phyloP scores from a whole-genome alignment of 495 filamentous ascomycete genomes.

The Podospora conica region DNA sequence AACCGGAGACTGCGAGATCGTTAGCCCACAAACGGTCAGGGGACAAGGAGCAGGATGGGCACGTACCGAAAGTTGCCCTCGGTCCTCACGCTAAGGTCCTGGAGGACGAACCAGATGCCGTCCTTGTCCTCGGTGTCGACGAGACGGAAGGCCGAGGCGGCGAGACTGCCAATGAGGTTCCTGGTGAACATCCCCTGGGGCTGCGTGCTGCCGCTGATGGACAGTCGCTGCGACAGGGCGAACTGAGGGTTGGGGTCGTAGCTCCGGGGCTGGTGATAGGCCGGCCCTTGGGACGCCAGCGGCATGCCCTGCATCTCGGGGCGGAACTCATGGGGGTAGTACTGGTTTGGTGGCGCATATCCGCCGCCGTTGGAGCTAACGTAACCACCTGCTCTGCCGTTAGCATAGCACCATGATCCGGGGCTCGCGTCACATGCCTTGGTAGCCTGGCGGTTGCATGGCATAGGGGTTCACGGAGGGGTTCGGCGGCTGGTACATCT shows the following conservation, averaged over 20 bases:
- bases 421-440: slow-evolving; percentile 9
- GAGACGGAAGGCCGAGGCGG: slow-evolving; percentile 83
- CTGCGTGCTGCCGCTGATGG: slow-evolving; percentile 31
- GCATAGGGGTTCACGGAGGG: slow-evolving; percentile 21
- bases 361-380: slow-evolving; percentile 20
- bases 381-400: slow-evolving; percentile 12
- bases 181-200: slow-evolving; percentile 90
- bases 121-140: slow-evolving; percentile 76
- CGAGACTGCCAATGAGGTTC: slow-evolving; percentile 90
- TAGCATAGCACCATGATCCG: background rate
- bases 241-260: slow-evolving; percentile 19
- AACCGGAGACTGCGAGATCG: slow-evolving; percentile 37
- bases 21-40: background rate
- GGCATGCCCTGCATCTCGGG: slow-evolving; percentile 17
- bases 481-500: slow-evolving; percentile 19
- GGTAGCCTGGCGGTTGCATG: slow-evolving; percentile 17
- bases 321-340: slow-evolving; percentile 23
- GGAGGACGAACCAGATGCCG: slow-evolving; percentile 95
- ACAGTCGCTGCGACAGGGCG: slow-evolving; percentile 29
- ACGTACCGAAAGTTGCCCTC: slow-evolving; percentile 84
- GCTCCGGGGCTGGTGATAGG: slow-evolving; percentile 21
- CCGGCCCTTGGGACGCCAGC: slow-evolving; percentile 13
- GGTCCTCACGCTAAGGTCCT: slow-evolving; percentile 89
- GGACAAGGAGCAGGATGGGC: background rate
- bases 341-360: slow-evolving; percentile 26